These are phyloP conservation scores for Flaveria brownii DNA, from an alignment of 129 eudicot species.

Conservation along the genomic window DNA sequence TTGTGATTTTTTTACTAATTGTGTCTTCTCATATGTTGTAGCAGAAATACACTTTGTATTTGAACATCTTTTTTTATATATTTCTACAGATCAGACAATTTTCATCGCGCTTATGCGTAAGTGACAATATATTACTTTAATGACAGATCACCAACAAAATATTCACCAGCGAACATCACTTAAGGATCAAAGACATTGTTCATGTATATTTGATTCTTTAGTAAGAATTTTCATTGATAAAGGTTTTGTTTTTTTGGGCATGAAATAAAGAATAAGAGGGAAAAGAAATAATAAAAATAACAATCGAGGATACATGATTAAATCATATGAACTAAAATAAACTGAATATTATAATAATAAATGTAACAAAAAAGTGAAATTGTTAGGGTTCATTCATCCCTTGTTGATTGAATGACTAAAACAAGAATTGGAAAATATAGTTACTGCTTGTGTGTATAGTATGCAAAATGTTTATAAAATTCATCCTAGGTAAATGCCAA, in stretches of 20 bases:
- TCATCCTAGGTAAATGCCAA: conserved; percentile 29
- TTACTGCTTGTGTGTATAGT: conserved; percentile 27
- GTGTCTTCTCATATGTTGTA: too few relatives aligned
- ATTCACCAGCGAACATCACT: too few relatives aligned
- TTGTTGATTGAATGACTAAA: conserved; percentile 28
- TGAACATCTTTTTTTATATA: too few relatives aligned
- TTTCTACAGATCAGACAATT: too few relatives aligned
- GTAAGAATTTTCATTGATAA: too few relatives aligned
- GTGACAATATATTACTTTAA: too few relatives aligned
- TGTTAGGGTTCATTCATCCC: conserved; percentile 27
- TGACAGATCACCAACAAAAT: too few relatives aligned
- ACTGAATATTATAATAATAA: background rate
- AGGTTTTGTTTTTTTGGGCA: background rate
- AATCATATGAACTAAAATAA: background rate
- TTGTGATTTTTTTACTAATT: too few relatives aligned
- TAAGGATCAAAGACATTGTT: too few relatives aligned
- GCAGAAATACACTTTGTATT: too few relatives aligned
- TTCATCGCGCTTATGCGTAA: too few relatives aligned
- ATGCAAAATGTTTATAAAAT: conserved; percentile 26
- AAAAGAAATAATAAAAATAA: background rate
- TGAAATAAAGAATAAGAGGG: background rate
- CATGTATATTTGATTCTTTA: too few relatives aligned
- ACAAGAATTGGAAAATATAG: conserved; percentile 35
- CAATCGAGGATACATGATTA: conserved; percentile 10
- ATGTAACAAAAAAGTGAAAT: conserved; percentile 10